A percentile compares a stretch with the other conserved stretches of the same genome.
These are phyloP conservation scores for Reticulomyxa filosa DNA, from an alignment of 78 protist genomes.

Conservation along the genomic window DNA sequence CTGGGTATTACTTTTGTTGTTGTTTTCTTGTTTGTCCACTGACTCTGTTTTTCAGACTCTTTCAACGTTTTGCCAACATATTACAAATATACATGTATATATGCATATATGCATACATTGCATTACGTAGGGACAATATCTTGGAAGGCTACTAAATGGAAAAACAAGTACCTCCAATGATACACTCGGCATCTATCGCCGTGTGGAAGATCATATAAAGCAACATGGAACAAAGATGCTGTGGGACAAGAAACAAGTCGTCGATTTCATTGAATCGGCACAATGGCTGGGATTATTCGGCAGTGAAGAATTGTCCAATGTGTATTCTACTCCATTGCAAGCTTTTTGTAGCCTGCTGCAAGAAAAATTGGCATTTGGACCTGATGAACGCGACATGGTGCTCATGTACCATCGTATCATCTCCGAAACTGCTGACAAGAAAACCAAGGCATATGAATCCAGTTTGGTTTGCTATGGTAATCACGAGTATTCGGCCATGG, in stretches of 20 bases:
- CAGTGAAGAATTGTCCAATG: constrained; percentile 10
- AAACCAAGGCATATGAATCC: no score
- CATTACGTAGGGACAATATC: neutral
- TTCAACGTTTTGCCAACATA: no score
- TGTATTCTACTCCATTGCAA: constrained; percentile 19
- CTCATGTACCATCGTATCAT: neutral
- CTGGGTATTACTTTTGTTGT: constrained; percentile 7
- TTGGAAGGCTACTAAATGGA: neutral
- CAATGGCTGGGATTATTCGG: constrained; percentile 21
- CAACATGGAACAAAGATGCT: constrained; percentile 5
- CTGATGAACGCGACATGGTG: constrained; percentile 4
- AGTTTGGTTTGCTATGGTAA: no score
- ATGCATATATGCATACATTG: no score
- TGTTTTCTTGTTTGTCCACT: neutral
- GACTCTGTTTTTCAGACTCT: neutral
- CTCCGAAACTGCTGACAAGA: no score
- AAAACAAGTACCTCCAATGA: neutral
- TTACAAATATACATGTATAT: no score
- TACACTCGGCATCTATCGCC: no score
- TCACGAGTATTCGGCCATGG: constrained; percentile 7
- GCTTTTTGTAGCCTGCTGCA: constrained; percentile 16
- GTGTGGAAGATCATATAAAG: constrained; percentile 22
- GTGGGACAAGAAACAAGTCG: constrained; percentile 5
- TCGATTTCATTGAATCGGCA: constrained; percentile 20
- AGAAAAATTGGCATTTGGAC: neutral